These are phyloP conservation scores for Taiwanofungus camphoratus DNA, from an alignment of 1,284 basidiomycete species.

Conservation along the genomic window DNA sequence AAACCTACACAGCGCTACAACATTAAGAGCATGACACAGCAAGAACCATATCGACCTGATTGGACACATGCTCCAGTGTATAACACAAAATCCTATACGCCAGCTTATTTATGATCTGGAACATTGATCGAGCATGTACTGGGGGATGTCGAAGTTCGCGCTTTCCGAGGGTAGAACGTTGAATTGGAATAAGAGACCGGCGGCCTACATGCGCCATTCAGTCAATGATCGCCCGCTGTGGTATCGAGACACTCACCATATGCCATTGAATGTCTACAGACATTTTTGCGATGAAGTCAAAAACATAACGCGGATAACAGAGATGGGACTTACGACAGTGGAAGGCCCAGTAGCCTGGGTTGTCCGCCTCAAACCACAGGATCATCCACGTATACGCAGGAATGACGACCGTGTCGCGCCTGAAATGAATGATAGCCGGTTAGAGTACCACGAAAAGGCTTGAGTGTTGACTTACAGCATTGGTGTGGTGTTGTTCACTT, in stretches of 20 bases:
- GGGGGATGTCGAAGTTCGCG: constrained; percentile 26
- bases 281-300: background rate
- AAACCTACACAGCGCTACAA: no score
- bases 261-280: constrained; percentile 30
- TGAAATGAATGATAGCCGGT: constrained; percentile 4
- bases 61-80: no score
- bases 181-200: constrained; percentile 33
- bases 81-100: no score
- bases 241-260: constrained; percentile 22
- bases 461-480: constrained; percentile 18
- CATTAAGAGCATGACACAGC: no score
- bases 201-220: constrained; percentile 15
- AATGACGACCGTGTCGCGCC: constrained; percentile 31
- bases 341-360: constrained; percentile 33
- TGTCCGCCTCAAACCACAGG: constrained; percentile 32
- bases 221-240: background rate
- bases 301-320: background rate
- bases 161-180: constrained; percentile 25
- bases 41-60: no score
- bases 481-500: constrained; percentile 25
- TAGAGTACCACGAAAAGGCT: background rate
- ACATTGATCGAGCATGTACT: constrained; percentile 29
- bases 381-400: constrained; percentile 30
- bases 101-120: constrained; percentile 2
- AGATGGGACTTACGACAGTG: constrained; percentile 25